Conservation (phyloP, 2,329 filamentous ascomycete genomes). For the Phoma herbarum region DNA sequence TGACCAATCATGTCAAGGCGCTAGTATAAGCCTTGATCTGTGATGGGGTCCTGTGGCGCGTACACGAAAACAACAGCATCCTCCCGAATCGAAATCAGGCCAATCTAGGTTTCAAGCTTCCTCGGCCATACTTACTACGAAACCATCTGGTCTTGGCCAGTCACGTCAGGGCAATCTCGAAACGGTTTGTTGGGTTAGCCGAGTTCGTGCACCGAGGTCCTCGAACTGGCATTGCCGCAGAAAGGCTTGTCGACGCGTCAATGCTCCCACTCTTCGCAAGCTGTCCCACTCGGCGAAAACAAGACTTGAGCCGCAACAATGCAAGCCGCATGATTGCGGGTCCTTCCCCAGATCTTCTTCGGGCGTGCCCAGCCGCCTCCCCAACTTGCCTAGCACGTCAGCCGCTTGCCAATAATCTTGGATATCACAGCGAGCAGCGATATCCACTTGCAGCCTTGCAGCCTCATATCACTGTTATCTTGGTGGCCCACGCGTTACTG, state of each 20-base stretch:
- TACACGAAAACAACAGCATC: slow-evolving; percentile 25
- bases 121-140: slow-evolving; percentile 36
- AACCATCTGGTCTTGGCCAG: slow-evolving; percentile 42
- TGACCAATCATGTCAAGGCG: slow-evolving; percentile 12
- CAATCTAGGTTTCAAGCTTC: slow-evolving; percentile 37
- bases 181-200: slow-evolving; percentile 37
- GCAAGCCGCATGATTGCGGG: slow-evolving; percentile 23
- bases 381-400: slow-evolving; percentile 31
- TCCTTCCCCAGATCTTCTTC: slow-evolving; percentile 22
- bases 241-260: slow-evolving; percentile 33
- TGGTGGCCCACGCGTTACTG: slow-evolving; percentile 26
- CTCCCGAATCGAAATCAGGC: slow-evolving; percentile 20
- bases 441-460: slow-evolving; percentile 36
- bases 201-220: slow-evolving; percentile 35
- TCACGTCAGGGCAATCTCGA: slow-evolving; percentile 29
- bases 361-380: slow-evolving; percentile 23
- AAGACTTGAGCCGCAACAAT: slow-evolving; percentile 46
- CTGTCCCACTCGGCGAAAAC: slow-evolving; percentile 35
- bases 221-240: slow-evolving; percentile 46
- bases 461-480: slow-evolving; percentile 38
- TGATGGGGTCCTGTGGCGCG: slow-evolving; percentile 9
- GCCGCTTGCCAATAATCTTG: slow-evolving; percentile 34
- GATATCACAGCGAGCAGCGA: slow-evolving; percentile 22
- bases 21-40: not conserved
- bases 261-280: slow-evolving; percentile 28